These are phyloP conservation scores for Sclerotiophoma versabilis DNA, from an alignment of 2,329 filamentous ascomycete genomes.

Conservation along the genomic window DNA sequence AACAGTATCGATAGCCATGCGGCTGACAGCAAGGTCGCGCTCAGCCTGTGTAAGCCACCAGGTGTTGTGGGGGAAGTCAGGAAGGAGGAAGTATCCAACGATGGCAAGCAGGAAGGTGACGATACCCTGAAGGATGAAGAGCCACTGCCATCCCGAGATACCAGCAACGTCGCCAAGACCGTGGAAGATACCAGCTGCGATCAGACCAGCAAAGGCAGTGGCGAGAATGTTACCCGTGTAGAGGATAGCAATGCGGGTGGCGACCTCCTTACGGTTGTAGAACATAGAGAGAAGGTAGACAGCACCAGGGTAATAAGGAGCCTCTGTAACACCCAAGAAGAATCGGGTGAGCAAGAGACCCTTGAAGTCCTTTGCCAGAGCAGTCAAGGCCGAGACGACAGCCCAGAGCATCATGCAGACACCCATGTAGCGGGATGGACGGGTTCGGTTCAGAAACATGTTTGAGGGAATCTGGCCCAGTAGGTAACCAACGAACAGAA, in stretches of 20 bases:
- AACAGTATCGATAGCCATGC: conserved; percentile 48
- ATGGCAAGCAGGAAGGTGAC: conserved; percentile 69
- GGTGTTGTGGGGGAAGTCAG: conserved; percentile 67
- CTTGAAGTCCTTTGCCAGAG: conserved; percentile 53
- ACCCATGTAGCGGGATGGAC: conserved; percentile 51
- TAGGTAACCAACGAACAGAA: conserved; percentile 65
- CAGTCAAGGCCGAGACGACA: conserved; percentile 49
- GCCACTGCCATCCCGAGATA: conserved; percentile 68
- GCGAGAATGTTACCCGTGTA: conserved; percentile 74
- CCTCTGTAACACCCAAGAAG: conserved; percentile 62
- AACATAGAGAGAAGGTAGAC: conserved; percentile 70
- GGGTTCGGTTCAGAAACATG: conserved; percentile 53
- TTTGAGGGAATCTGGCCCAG: conserved; percentile 53
- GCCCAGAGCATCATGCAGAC: conserved; percentile 53
- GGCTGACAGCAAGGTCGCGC: conserved; percentile 47
- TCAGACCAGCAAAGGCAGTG: conserved; percentile 73
- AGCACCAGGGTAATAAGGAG: conserved; percentile 63
- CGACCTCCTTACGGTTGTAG: conserved; percentile 75
- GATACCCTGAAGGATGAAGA: conserved; percentile 74
- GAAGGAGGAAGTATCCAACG: conserved; percentile 65
- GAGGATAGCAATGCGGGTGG: conserved; percentile 69
- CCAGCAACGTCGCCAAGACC: conserved; percentile 67
- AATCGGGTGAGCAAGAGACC: conserved; percentile 59
- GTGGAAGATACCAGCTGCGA: conserved; percentile 67
- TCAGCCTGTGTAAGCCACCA: conserved; percentile 50